Evolutionary conservation across 2,329 filamentous ascomycete genomes (phyloP), one percentile per base, ranked within the genome.

Genomic region (Cercospora sp.): DNA sequence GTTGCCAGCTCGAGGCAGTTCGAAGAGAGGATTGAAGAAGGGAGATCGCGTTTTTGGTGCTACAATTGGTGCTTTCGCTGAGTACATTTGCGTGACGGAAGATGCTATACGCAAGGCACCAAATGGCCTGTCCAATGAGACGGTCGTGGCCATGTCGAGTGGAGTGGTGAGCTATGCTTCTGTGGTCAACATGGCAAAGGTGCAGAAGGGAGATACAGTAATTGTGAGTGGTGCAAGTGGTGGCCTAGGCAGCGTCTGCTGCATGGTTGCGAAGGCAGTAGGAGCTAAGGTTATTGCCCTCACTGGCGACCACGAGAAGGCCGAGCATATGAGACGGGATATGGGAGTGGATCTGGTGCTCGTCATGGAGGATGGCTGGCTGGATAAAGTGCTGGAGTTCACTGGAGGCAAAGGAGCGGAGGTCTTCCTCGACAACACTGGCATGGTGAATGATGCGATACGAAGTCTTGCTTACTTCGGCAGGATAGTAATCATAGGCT

Each of bases 401-500:
- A 88, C 85, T 0, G 70, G 74, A 2, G 82, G 82, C 0, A 77
- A 79, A 31, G 87, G 87, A 0, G 86, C 86, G 1, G 83, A 89
- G 77, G 80, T 87, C 0, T 84, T 88, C 12, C 86, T 85, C 72
- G 87, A 89, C 77, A 82, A 83, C 7, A 86, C 88, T 10, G 87
- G 87, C 0, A 80, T 86, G 26, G 85, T 89, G 7, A 81, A 84
- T 68, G 81, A 82, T 67, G 85, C 84, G 45, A 74, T 89, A 30
- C 83, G 83, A 67, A 87, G 85, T 70, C 76, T 87, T 33, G 85
- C 80, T 26, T 84, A 87, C 73, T 80, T 82, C 39, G 87, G 86
- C 0, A 78, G 83, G 33, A 77, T 89, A 18, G 80, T 89, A 2
- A 79, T 89, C 30, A 81, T 88, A 2, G 87, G 87, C 0, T 89